phyloP scores from a whole-genome alignment of 2,329 filamentous ascomycete genomes.

The Pseudocercospora musae region DNA sequence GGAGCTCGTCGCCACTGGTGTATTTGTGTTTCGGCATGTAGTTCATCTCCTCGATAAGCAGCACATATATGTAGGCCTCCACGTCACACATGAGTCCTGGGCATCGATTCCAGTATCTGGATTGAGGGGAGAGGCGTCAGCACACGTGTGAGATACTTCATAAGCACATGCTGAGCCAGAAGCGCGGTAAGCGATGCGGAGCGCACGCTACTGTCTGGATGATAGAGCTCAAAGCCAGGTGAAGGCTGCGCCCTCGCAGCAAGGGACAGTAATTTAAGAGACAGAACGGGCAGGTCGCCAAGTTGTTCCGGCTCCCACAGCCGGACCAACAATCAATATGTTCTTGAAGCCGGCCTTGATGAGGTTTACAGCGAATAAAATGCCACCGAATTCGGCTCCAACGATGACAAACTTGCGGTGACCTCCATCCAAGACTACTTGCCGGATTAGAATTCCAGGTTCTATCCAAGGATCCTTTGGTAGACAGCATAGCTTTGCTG shows the following conservation, averaged over 20 bases:
- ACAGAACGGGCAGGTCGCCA: slow-evolving; percentile 28
- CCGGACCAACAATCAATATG: slow-evolving; percentile 45
- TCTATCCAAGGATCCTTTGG: slow-evolving; percentile 33
- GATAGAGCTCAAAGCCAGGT: background rate
- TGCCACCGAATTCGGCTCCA: slow-evolving; percentile 46
- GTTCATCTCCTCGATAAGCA: slow-evolving; percentile 55
- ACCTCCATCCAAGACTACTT: slow-evolving; percentile 17
- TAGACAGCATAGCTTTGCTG: slow-evolving; percentile 25
- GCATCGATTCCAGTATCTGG: slow-evolving; percentile 46
- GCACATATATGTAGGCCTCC: slow-evolving; percentile 60
- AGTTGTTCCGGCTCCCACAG: slow-evolving; percentile 48
- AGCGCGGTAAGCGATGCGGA: background rate
- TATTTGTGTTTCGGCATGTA: slow-evolving; percentile 56
- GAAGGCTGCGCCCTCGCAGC: background rate
- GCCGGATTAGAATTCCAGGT: slow-evolving; percentile 17
- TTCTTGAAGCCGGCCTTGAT: slow-evolving; percentile 40
- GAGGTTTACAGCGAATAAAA: slow-evolving; percentile 42
- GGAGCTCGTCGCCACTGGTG: slow-evolving; percentile 45
- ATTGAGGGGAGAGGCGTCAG: background rate
- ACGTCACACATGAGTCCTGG: slow-evolving; percentile 55
- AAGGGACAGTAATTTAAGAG: background rate
- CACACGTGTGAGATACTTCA: background rate
- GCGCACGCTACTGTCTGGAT: background rate
- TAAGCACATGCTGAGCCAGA: background rate
- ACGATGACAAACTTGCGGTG: slow-evolving; percentile 34